Evolutionary conservation across 345 rosid species (phyloP).

Genomic region (Acer yangbiense): DNA sequence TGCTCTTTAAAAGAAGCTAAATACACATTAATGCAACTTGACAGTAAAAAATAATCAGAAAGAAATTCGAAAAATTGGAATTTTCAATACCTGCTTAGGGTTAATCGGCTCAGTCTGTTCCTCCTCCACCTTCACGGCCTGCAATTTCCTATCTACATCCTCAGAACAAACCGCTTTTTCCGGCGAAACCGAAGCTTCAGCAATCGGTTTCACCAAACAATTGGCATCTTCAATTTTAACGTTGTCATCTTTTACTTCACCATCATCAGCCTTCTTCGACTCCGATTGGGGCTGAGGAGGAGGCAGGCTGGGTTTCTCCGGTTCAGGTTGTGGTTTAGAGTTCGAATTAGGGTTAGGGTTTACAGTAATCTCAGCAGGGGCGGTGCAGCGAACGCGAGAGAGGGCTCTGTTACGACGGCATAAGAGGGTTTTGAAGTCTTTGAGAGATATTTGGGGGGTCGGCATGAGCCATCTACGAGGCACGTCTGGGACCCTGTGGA

Average conservation of each 20-base stretch:
- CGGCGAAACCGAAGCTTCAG: slow-evolving; percentile 5
- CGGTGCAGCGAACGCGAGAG: slow-evolving; percentile 41
- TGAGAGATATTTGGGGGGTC: slow-evolving; percentile 49
- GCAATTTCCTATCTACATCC: slow-evolving; percentile 27
- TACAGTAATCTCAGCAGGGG: slow-evolving; percentile 24
- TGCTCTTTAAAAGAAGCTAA: not conserved
- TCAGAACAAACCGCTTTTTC: slow-evolving; percentile 19
- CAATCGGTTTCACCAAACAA: slow-evolving; percentile 16
- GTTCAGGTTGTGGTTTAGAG: slow-evolving; percentile 5
- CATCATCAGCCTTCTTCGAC: not conserved
- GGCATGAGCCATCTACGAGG: slow-evolving; percentile 90
- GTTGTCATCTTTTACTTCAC: slow-evolving; percentile 11
- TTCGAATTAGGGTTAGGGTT: slow-evolving; percentile 23
- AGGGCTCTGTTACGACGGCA: slow-evolving; percentile 69
- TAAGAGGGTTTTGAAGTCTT: slow-evolving; percentile 66
- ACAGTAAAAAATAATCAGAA: not conserved
- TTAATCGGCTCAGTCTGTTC: slow-evolving; percentile 30
- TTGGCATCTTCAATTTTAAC: slow-evolving; percentile 18
- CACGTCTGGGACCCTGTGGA: slow-evolving; percentile 74
- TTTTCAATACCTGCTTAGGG: slow-evolving; percentile 35
- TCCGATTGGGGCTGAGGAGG: slow-evolving; percentile 29
- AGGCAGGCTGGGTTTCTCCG: not conserved
- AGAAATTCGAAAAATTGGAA: not conserved
- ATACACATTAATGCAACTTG: not conserved
- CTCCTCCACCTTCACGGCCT: slow-evolving; percentile 15